phyloP scores from a whole-genome alignment of 2,329 filamentous ascomycete species.

The Sarocladium oryzae region DNA sequence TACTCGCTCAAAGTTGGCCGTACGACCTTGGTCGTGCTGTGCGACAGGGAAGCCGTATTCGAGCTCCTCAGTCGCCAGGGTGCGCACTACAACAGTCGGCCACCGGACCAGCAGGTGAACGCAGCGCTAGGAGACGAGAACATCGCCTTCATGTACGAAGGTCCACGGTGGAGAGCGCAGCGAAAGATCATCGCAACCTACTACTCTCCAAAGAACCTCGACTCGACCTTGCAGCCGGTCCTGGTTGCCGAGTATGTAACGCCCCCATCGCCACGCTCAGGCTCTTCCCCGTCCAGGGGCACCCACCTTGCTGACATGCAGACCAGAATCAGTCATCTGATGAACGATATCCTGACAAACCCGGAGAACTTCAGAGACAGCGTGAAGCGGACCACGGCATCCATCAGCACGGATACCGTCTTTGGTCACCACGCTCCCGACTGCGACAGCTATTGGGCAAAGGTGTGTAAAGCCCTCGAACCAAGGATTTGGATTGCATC shows the following conservation, averaged over 20 bases:
- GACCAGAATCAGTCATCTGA: slow-evolving; percentile 1
- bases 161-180: background rate
- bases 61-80: slow-evolving; percentile 39
- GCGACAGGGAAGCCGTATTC: slow-evolving; percentile 30
- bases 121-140: background rate
- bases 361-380: background rate
- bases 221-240: background rate
- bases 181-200: slow-evolving; percentile 4
- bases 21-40: slow-evolving; percentile 34
- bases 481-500: too few relatives aligned
- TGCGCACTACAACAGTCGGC: slow-evolving; percentile 35
- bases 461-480: background rate
- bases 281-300: background rate
- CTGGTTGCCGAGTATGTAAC: slow-evolving; percentile 1
- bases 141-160: background rate
- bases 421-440: background rate
- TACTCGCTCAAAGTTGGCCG: slow-evolving; percentile 35
- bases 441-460: background rate
- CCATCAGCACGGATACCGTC: background rate
- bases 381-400: slow-evolving; percentile 2
- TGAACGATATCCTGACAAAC: background rate
- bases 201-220: background rate
- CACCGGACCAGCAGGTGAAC: slow-evolving; percentile 14
- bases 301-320: background rate
- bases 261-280: too few relatives aligned